phyloP scores from a whole-genome alignment of 208 protist genomes.

The Borovskyia barvae region DNA sequence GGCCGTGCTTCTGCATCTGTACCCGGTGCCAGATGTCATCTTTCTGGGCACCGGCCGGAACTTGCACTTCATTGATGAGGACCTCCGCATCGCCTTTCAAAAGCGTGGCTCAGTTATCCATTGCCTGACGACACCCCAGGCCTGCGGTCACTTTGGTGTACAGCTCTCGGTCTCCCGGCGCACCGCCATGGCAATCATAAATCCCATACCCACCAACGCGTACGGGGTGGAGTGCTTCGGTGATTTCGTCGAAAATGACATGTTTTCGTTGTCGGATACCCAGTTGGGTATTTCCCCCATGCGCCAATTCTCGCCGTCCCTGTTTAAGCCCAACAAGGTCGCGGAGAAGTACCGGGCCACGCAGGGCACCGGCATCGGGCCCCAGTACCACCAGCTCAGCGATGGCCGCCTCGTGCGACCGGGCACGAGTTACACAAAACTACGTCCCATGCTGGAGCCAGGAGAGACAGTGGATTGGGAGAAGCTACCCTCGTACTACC shows the following conservation, averaged over 20 bases:
- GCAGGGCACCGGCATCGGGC: slow-evolving; percentile 85
- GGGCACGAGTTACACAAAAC: slow-evolving; percentile 80
- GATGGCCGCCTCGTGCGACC: slow-evolving; percentile 82
- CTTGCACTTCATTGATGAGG: slow-evolving; percentile 87
- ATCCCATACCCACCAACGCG: slow-evolving; percentile 84
- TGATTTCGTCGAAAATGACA: slow-evolving; percentile 90
- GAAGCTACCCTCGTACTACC: slow-evolving; percentile 86
- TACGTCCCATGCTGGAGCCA: slow-evolving; percentile 82
- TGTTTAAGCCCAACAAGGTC: slow-evolving; percentile 78
- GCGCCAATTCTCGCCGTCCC: slow-evolving; percentile 68
- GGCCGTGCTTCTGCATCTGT: slow-evolving; percentile 80
- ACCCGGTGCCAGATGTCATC: slow-evolving; percentile 85
- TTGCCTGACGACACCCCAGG: slow-evolving; percentile 85
- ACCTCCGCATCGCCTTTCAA: slow-evolving; percentile 83
- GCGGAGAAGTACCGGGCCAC: slow-evolving; percentile 86
- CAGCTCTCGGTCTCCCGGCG: slow-evolving; percentile 83
- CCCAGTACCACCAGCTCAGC: slow-evolving; percentile 78
- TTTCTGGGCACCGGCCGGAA: slow-evolving; percentile 87
- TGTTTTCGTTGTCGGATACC: slow-evolving; percentile 84
- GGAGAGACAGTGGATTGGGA: slow-evolving; percentile 84
- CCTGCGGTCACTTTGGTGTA: slow-evolving; percentile 79
- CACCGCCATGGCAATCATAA: slow-evolving; percentile 77
- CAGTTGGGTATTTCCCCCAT: slow-evolving; percentile 77
- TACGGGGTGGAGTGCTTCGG: slow-evolving; percentile 90
- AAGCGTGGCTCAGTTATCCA: slow-evolving; percentile 85